Percentiles rank a stretch among this genome's conserved stretches.
Conservation (phyloP, 2,329 filamentous ascomycete species). For the Pseudocercospora fijiensis region DNA sequence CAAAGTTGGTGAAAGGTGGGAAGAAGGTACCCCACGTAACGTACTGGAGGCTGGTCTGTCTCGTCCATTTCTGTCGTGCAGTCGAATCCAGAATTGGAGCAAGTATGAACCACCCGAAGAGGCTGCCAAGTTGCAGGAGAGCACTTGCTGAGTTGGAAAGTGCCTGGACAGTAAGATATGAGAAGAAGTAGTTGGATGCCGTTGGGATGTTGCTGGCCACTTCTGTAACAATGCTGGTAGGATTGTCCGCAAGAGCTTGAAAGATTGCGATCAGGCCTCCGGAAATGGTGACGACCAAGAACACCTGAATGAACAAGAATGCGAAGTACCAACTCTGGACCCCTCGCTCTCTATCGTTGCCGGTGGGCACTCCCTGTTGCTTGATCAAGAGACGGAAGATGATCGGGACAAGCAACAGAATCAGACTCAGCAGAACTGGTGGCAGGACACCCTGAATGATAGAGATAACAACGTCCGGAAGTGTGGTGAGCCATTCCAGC, state of each 20-base stretch:
- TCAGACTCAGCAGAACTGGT: slow-evolving; percentile 69
- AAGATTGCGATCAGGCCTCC: slow-evolving; percentile 69
- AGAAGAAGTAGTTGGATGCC: slow-evolving; percentile 95
- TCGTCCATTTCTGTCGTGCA: slow-evolving; percentile 74
- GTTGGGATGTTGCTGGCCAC: slow-evolving; percentile 79
- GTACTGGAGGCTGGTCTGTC: slow-evolving; percentile 74
- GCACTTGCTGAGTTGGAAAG: slow-evolving; percentile 88
- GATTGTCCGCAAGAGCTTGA: slow-evolving; percentile 62
- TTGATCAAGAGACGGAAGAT: slow-evolving; percentile 71
- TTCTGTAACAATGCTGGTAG: slow-evolving; percentile 65
- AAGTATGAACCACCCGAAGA: slow-evolving; percentile 78
- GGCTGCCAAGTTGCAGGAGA: slow-evolving; percentile 75
- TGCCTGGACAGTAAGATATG: slow-evolving; percentile 94
- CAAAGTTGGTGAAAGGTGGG: slow-evolving; percentile 94
- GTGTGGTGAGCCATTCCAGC: slow-evolving; percentile 66
- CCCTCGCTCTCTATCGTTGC: slow-evolving; percentile 72
- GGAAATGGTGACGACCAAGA: slow-evolving; percentile 86
- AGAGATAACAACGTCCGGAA: slow-evolving; percentile 61
- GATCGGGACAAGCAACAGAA: slow-evolving; percentile 78
- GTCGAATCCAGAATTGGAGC: slow-evolving; percentile 82
- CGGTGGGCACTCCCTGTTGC: slow-evolving; percentile 78
- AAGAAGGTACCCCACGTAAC: slow-evolving; percentile 93
- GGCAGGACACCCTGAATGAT: slow-evolving; percentile 85
- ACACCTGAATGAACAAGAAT: slow-evolving; percentile 91
- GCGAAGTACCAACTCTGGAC: slow-evolving; percentile 91